Conservation (phyloP, 441 rosid genomes). For the Capsella rubella region DNA sequence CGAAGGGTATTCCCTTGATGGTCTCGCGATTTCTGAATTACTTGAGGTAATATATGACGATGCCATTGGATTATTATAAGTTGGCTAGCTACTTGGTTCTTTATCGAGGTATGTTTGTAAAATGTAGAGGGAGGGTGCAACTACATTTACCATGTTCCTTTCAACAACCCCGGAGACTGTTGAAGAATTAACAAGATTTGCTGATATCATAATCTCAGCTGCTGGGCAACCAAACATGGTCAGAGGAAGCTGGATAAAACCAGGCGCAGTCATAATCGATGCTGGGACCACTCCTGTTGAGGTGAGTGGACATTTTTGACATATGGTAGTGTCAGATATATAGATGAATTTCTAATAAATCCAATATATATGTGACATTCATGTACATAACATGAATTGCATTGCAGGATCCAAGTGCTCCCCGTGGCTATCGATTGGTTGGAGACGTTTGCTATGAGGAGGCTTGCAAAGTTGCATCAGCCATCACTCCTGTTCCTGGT, state of each 20-base stretch:
- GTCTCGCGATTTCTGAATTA: conserved; percentile 42
- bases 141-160: conserved; percentile 68
- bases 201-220: conserved; percentile 82
- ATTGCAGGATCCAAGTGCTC: conserved; percentile 60
- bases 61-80: too few species aligned
- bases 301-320: conserved; percentile 44
- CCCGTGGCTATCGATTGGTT: conserved; percentile 71
- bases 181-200: conserved; percentile 72
- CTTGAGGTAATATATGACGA: conserved; percentile 58
- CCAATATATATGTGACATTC: too few species aligned
- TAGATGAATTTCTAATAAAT: too few species aligned
- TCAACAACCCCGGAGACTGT: conserved; percentile 63
- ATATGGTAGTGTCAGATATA: too few species aligned
- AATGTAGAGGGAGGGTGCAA: conserved; percentile 82
- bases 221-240: conserved; percentile 90
- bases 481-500: conserved; percentile 85
- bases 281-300: conserved; percentile 83
- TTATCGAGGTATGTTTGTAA: not conserved
- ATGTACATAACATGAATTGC: not conserved
- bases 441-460: conserved; percentile 86
- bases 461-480: conserved; percentile 76
- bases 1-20: too few species aligned
- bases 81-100: too few species aligned
- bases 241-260: conserved; percentile 80
- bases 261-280: conserved; percentile 83